These are phyloP conservation scores for Rosa rugosa DNA, from an alignment of 306 rosid genomes.

Conservation along the genomic window DNA sequence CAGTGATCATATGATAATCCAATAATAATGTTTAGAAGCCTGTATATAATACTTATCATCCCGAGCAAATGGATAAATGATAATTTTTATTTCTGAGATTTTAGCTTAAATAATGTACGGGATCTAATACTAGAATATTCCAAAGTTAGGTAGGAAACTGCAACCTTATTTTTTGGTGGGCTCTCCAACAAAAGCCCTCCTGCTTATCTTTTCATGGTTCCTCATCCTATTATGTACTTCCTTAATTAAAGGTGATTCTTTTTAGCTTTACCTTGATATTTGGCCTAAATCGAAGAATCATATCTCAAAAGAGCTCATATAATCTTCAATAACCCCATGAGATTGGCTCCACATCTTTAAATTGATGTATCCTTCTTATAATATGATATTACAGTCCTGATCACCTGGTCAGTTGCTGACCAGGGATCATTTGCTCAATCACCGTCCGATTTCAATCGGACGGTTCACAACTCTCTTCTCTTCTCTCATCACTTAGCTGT, in stretches of 20 bases:
- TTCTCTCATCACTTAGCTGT: too few relatives aligned
- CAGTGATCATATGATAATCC: neutral
- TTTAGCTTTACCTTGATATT: neutral
- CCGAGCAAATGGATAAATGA: neutral
- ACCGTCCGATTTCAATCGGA: too few relatives aligned
- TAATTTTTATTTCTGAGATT: neutral
- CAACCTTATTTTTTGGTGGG: neutral
- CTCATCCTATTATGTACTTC: neutral
- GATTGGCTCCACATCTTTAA: neutral
- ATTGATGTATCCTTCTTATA: neutral
- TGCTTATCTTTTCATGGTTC: neutral
- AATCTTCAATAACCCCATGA: neutral
- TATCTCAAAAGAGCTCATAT: slow-evolving; percentile 14
- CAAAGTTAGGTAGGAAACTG: neutral
- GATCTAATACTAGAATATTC: neutral
- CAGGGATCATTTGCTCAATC: too few relatives aligned
- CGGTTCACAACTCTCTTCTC: too few relatives aligned
- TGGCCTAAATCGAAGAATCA: neutral
- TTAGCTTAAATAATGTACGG: neutral
- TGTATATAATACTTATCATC: neutral
- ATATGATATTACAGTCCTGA: too few relatives aligned
- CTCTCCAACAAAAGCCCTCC: neutral
- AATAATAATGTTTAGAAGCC: neutral
- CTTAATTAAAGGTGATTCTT: neutral
- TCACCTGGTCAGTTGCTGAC: too few relatives aligned